These are phyloP conservation scores for Adansonia madagascariensis DNA, from an alignment of 441 rosid species.

Conservation along the genomic window DNA sequence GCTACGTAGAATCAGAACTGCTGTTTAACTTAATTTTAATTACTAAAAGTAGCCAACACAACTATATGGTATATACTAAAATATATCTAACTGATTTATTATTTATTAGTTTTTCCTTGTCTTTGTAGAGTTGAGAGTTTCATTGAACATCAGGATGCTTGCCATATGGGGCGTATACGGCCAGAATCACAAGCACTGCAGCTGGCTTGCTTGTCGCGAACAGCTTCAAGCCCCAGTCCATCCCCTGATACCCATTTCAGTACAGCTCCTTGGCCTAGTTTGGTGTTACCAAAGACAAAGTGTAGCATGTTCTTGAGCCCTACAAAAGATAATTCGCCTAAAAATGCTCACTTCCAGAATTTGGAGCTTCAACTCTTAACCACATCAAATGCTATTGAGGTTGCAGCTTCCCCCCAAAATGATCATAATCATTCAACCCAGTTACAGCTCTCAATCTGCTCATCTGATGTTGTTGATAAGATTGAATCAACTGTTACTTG, in stretches of 20 bases:
- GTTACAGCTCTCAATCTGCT: constrained; percentile 58
- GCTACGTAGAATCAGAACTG: constrained; percentile 17
- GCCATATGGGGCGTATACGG: constrained; percentile 42
- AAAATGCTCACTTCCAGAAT: constrained; percentile 36
- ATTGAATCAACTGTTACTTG: constrained; percentile 25
- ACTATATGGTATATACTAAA: neutral
- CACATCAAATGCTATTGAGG: constrained; percentile 28
- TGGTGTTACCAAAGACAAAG: constrained; percentile 37
- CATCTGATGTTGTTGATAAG: constrained; percentile 36
- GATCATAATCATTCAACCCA: constrained; percentile 47
- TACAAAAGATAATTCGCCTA: constrained; percentile 26
- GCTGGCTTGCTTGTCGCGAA: constrained; percentile 54
- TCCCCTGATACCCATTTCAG: constrained; percentile 55
- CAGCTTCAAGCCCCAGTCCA: constrained; percentile 63
- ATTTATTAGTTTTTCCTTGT: neutral
- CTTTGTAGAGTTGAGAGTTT: constrained; percentile 66
- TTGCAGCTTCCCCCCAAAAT: constrained; percentile 35
- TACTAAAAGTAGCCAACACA: neutral
- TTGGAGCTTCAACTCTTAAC: constrained; percentile 62
- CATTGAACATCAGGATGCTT: constrained; percentile 86
- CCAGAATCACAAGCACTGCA: constrained; percentile 47
- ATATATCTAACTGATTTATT: neutral
- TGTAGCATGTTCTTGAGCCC: constrained; percentile 41
- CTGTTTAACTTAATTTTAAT: neutral
- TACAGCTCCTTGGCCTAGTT: constrained; percentile 48